phyloP scores from a whole-genome alignment of 176 grass and related monocot species.

The Oryza rufipogon region DNA sequence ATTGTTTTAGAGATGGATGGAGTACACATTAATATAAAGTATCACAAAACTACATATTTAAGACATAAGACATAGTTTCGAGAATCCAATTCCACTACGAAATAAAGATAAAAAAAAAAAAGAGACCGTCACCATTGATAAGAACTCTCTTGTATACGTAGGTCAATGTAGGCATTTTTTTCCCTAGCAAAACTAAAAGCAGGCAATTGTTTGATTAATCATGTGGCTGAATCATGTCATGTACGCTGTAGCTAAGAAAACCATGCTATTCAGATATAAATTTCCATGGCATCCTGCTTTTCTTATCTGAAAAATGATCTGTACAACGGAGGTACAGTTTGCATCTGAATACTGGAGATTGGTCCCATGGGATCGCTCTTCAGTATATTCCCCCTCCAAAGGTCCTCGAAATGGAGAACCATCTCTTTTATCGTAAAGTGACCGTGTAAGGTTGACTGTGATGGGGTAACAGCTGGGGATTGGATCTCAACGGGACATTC shows the following conservation, averaged over 20 bases:
- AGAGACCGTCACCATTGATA: not conserved
- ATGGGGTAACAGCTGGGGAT: conserved; percentile 22
- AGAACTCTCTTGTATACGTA: no score
- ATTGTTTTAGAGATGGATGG: no score
- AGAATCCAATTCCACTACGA: not conserved
- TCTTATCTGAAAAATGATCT: not conserved
- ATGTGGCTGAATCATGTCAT: not conserved
- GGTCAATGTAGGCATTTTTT: not conserved
- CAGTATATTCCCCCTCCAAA: conserved; percentile 24
- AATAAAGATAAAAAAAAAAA: not conserved
- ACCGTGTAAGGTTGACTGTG: conserved; percentile 2
- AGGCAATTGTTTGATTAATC: not conserved
- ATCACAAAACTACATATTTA: no score
- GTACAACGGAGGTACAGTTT: not conserved
- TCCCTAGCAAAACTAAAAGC: not conserved
- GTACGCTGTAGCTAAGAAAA: not conserved
- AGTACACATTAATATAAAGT: no score
- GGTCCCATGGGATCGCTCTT: not conserved
- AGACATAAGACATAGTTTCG: no score
- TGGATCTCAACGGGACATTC: not conserved
- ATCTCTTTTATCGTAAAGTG: not conserved
- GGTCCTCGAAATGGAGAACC: conserved; percentile 5
- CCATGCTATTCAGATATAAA: not conserved
- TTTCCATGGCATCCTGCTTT: not conserved
- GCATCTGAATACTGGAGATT: not conserved